Percentiles rank a stretch among this genome's conserved stretches.
These are phyloP conservation scores for Dendrocalamus sinicus DNA, from an alignment of 176 grass and related monocot genomes.

Conservation along the genomic window DNA sequence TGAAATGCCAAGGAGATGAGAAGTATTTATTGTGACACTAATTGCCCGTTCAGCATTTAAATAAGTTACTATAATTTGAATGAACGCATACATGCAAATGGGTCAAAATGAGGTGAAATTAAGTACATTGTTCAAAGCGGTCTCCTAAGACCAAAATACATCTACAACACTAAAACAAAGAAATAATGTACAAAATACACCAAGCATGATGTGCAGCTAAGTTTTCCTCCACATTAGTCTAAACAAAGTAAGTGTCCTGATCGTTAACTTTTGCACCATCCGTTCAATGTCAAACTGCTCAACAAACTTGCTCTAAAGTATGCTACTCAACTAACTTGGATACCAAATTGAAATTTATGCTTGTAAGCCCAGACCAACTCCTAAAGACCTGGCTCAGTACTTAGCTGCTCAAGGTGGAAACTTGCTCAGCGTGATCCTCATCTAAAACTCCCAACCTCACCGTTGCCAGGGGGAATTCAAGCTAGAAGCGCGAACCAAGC, in stretches of 20 bases:
- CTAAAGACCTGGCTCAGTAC: background rate
- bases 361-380: background rate
- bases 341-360: background rate
- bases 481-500: background rate
- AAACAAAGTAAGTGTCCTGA: background rate
- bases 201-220: background rate
- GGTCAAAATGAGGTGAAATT: background rate
- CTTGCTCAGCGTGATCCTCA: background rate
- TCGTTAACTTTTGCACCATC: background rate
- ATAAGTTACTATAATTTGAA: background rate
- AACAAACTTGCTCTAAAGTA: background rate
- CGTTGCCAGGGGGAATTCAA: background rate
- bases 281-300: background rate
- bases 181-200: background rate
- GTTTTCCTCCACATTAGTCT: background rate
- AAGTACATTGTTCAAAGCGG: background rate
- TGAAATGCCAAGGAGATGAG: background rate
- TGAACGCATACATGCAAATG: background rate
- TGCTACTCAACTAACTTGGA: background rate
- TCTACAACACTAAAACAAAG: background rate
- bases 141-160: background rate
- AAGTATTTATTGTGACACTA: background rate
- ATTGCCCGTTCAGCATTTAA: background rate
- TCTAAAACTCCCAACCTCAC: background rate
- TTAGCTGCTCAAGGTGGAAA: background rate